Base-by-base conservation (phyloP, 1,284 basidiomycete species). In the Phellopilus nigrolimitatus region DNA sequence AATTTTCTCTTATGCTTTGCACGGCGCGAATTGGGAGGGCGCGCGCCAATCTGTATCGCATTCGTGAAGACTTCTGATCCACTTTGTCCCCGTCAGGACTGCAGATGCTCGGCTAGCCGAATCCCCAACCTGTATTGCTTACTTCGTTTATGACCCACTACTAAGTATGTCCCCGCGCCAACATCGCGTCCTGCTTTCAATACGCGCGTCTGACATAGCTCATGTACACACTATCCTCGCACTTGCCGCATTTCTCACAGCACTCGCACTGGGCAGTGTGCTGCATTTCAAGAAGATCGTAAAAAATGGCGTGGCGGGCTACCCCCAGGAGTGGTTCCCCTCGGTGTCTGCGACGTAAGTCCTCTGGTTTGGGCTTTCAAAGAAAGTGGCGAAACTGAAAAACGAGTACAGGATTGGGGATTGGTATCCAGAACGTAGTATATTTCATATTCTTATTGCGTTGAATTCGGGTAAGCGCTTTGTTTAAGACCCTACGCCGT, bases 391-490 rank as follows among this genome's bases (percentile, higher is more conserved):
- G 21, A 37, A n/a, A 39, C 17, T 37, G 13, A 41, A 19, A 13
- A 13, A 7, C 43, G 10, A 13, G 22, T 34, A 21, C 54, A 91
- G 88, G 1, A 89, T 94, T 56, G 93, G 93, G 1, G 93, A 97
- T 69, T 94, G 91, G 84, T 91, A 88, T 57, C 91, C 90, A 17
- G 88, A 95, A 59, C 76, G 92, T 54, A 92, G 87, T 56, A 66
- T 92, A 40, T 97, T 97, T 63, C 94, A 97, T 60, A 82, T 95
- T 43, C 71, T 95, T 42, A 95, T 97, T 59, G 94, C 94, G 10
- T 66, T 95, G 30, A 88, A 84, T 37, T 82, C 89, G 43, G 87
- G 91, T 72, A 67, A 66, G 64, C 68, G 68, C 12, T 71, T 72
- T 48, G 67, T 21, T 57, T 70, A 6, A 19, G 8, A 21, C 2